These are phyloP conservation scores for Sarcodon sp. DNA, from an alignment of 768 basidiomycete genomes.

Conservation along the genomic window DNA sequence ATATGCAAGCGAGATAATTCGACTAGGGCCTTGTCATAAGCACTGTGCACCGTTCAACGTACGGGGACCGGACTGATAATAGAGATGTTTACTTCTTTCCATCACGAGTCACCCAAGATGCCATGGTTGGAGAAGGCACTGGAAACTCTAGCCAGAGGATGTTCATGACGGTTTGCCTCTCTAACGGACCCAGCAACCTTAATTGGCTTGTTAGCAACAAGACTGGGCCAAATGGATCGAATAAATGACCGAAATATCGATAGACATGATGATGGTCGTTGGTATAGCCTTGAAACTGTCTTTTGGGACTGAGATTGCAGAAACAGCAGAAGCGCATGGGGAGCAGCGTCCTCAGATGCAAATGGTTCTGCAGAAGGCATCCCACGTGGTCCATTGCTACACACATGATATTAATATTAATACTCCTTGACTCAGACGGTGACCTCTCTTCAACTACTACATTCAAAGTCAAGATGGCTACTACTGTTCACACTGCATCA, in stretches of 20 bases:
- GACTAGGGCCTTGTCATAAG: slow-evolving; percentile 56
- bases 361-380: background rate
- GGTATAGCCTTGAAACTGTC: slow-evolving; percentile 68
- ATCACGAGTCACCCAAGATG: slow-evolving; percentile 65
- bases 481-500: slow-evolving; percentile 53
- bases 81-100: slow-evolving; percentile 42
- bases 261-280: slow-evolving; percentile 78
- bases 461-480: slow-evolving; percentile 2
- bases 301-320: slow-evolving; percentile 71
- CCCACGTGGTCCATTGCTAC: background rate
- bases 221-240: background rate
- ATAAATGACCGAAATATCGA: slow-evolving; percentile 69
- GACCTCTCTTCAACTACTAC: background rate
- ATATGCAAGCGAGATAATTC: slow-evolving; percentile 63
- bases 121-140: slow-evolving; percentile 54
- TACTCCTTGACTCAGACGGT: background rate
- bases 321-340: slow-evolving; percentile 69
- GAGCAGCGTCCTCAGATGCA: slow-evolving; percentile 4
- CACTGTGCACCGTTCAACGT: slow-evolving; percentile 23
- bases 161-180: slow-evolving; percentile 81
- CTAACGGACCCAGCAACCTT: slow-evolving; percentile 66
- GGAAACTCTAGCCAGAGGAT: slow-evolving; percentile 78
- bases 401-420: background rate
- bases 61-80: slow-evolving; percentile 1
- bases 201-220: background rate